These are phyloP conservation scores for Hypoxylon lenormandii DNA, from an alignment of 495 filamentous ascomycete species.

Conservation along the genomic window DNA sequence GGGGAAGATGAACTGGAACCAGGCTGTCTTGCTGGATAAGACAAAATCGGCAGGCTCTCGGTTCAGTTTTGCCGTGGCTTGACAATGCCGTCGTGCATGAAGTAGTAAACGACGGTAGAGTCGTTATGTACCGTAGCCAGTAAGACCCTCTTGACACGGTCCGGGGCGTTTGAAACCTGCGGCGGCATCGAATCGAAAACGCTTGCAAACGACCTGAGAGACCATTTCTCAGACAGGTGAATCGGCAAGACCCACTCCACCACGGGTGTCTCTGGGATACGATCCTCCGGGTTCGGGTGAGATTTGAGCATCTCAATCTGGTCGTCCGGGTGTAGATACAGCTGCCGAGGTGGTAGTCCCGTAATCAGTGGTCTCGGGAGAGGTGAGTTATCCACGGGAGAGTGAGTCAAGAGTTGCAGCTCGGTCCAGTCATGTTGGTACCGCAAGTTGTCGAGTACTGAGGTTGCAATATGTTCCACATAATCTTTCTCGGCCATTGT, in stretches of 20 bases:
- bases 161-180: conserved; percentile 58
- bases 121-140: conserved; percentile 87
- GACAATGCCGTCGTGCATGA: conserved; percentile 93
- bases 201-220: conserved; percentile 74
- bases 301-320: conserved; percentile 80
- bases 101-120: conserved; percentile 93
- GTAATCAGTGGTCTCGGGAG: conserved; percentile 77
- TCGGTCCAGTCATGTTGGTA: conserved; percentile 88
- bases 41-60: not conserved
- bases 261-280: conserved; percentile 65
- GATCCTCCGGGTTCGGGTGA: conserved; percentile 54
- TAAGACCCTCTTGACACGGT: conserved; percentile 75
- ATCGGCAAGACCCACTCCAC: conserved; percentile 89
- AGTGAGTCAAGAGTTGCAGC: conserved; percentile 71
- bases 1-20: not conserved
- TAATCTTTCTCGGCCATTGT: conserved; percentile 46
- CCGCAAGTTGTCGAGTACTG: conserved; percentile 82
- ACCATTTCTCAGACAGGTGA: conserved; percentile 85
- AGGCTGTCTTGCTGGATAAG: not conserved
- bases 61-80: conserved; percentile 92
- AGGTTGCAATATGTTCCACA: conserved; percentile 66
- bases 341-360: conserved; percentile 84
- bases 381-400: conserved; percentile 50
- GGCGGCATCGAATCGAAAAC: conserved; percentile 81
- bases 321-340: conserved; percentile 94